Evolutionary conservation across 2,329 filamentous ascomycete genomes (phyloP), one percentile per base, ranked within the genome.

Genomic region (Ophiostoma sp.): DNA sequence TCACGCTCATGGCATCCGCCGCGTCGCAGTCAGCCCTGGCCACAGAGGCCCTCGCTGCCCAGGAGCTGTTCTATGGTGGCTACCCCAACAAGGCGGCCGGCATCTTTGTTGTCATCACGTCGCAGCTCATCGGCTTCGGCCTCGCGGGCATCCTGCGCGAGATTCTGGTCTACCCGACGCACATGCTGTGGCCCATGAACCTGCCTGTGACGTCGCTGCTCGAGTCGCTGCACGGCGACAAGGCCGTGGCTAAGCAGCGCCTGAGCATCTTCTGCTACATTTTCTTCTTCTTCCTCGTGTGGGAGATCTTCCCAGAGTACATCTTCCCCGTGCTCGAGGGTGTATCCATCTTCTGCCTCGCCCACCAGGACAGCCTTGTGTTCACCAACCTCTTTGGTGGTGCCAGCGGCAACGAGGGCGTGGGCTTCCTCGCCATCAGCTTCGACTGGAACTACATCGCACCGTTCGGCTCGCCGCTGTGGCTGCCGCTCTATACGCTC

Each of bases 91-190:
- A 76, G 5, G 79, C 74, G 2, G 77, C 77, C 0, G 77, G 77
- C 8, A 78, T 84, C 65, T 80, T 84, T 70, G 72, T 82, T 44
- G 75, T 78, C 0, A 72, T 84, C 8, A 81, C 82, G 0, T 82
- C 81, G 2, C 82, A 83, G 64, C 74, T 81, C 9, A 76, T 84
- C 18, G 82, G 82, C 0, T 84, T 81, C 55, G 82, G 81, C 42
- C 74, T 84, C 58, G 79, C 80, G 4, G 82, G 82, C 12, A 69
- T 84, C 36, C 73, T 84, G 72, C 77, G 83, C 12, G 76, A 78
- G 27, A 76, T 80, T 3, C 73, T 83, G 9, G 77, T 84, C 0
- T 80, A 81, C 69, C 81, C 82, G 0, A 82, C 80, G 16, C 80
- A 80, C 68, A 82, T 84, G 75, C 65, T 82, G n/a, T 82, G 78